Conservation (phyloP, 345 rosid species). For the Raphanus sativus region DNA sequence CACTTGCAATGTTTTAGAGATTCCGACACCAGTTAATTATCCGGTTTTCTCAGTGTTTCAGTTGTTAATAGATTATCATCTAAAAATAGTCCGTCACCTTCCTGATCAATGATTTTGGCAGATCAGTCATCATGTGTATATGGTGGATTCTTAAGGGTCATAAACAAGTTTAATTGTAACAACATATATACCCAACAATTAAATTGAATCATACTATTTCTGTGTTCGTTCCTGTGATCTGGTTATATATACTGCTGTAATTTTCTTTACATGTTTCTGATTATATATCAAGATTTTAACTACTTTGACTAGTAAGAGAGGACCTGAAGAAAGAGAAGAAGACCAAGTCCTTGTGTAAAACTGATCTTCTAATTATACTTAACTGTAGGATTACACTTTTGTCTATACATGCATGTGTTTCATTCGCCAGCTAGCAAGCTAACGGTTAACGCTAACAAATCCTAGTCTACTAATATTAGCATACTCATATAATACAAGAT, state of each 20-base stretch:
- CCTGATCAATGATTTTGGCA: neutral
- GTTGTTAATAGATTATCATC: neutral
- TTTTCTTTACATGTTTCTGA: neutral
- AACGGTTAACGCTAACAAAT: neutral
- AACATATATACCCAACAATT: neutral
- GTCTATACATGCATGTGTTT: neutral
- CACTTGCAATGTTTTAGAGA: neutral
- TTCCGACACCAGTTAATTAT: neutral
- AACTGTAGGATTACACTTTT: constrained; percentile 5
- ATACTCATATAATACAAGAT: neutral
- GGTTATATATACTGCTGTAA: neutral
- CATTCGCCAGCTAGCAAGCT: constrained; percentile 2
- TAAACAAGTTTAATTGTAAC: neutral
- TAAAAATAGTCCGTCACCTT: neutral
- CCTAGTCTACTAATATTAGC: neutral
- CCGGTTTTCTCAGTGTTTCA: neutral
- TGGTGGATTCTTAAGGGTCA: neutral
- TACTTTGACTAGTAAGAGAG: neutral
- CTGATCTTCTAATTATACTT: neutral
- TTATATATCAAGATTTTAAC: neutral
- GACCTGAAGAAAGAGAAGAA: neutral
- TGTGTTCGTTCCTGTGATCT: neutral
- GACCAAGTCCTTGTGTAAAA: neutral
- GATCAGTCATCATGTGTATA: neutral
- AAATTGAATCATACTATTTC: neutral